Evolutionary conservation across 2,329 filamentous ascomycete species (phyloP), one percentile per base, ranked within the genome.

Genomic region (Phialemoniopsis sp.): DNA sequence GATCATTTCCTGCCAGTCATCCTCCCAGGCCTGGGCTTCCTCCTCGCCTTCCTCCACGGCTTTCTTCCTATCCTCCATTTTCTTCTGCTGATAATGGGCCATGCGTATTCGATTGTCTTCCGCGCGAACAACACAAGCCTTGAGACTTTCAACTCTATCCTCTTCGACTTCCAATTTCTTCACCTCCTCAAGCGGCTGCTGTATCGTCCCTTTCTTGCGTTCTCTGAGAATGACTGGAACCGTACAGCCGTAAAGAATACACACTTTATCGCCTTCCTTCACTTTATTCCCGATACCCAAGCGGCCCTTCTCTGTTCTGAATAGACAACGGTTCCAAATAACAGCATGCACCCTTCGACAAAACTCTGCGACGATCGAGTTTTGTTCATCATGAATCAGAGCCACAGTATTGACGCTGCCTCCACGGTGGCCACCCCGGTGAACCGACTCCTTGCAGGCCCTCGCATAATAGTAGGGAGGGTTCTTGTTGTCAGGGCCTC

Each of bases 301-400:
- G 8, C 19, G 30, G 8, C 39, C 36, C 2, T 21, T 16, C 4
- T 40, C 34, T 2, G 51, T 55, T 31, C 46, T 49, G 36, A 56
- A 40, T 30, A 55, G 43, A 6, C 39, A 19, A 0, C 53, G 49
- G 26, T 50, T 52, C 52, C 51, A 55, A 7, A 56, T 54, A 5
- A 55, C 52, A 3, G 47, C 52, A n/a, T 56, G 50, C 0, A 52
- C 46, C 4, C 53, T 41, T 1, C 49, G 46, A 32, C 47, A 53
- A 34, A 56, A 54, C 41, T 55, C 45, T 3, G 54, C 46, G 10
- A 55, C 43, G 30, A 57, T 55, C 3, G 47, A 54, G 39, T 55
- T 55, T 2, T 40, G 38, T 36, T 58, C 54, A 29, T 46, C 52
- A 21, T 49, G 40, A 29, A 57, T 56, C 13, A 57, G 42, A 2